Evolutionary conservation across 2,329 filamentous ascomycete species (phyloP), one percentile per base, ranked within the genome.

Genomic region (Colletotrichum shisoi): DNA sequence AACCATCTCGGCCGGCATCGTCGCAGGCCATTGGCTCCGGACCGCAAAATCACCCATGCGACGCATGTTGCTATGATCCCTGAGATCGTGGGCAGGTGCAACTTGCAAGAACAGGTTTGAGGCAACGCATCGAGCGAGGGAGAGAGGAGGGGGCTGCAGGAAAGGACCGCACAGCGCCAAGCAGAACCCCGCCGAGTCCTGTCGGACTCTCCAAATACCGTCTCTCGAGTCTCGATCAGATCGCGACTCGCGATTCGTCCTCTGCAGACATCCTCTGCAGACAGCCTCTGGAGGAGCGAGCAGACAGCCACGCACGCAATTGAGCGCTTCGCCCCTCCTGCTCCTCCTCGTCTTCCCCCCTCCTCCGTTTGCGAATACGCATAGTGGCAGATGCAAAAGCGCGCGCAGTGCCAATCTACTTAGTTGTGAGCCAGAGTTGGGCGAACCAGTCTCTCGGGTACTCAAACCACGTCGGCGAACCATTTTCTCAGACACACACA

Each of bases 141-240:
- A 9, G 31, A 34, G 31, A 34, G 31, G 49, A 24, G 24, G 57
- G 45, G 44, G 34, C 60, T 56, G 61, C 64, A 64, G 54, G 46
- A 64, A 67, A 67, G 64, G 62, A 67, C 64, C 52, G 42, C 54
- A 49, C 64, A 64, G 61, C 61, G 64, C 64, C 61, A 67, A 67
- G 64, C 6, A 49, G 15, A n/a, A 17, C 53, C 53, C 40, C 34
- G 19, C 58, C 39, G 46, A 48, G 31, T 34, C 31, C 2, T 53
- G 60, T 34, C 45, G 45, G 31, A 9, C 12, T 34, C 42, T 24
- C 40, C 27, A 12, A 21, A 21, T 31, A 21, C 24, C 40, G 3
- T 15, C 11, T 19, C 27, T 17, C 27, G 27, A 31, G 27, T 31
- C 27, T 31, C 27, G 27, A 31, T 31, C 27, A 8, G 7, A 31